Evolutionary conservation across 108 stramenopile genomes (phyloP).

Genomic region (Parietichytrium sp.): DNA sequence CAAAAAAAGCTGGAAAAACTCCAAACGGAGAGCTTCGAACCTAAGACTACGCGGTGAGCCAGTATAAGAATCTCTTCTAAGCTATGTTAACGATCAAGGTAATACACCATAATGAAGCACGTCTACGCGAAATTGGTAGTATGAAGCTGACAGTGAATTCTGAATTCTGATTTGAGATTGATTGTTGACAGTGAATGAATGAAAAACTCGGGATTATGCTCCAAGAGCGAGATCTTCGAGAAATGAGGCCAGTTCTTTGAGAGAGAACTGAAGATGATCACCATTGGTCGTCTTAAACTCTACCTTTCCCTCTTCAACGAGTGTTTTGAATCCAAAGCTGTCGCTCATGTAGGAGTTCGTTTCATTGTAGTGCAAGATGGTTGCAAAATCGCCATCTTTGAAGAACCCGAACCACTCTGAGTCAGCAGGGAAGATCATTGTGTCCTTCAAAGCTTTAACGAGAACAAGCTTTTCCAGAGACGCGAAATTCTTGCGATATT

Average conservation of each 20-base stretch:
- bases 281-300: slow-evolving; percentile 63
- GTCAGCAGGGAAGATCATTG: slow-evolving; percentile 73
- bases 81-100: too few relatives aligned
- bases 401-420: slow-evolving; percentile 74
- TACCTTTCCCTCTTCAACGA: slow-evolving; percentile 66
- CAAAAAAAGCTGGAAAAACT: too few relatives aligned
- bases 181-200: too few relatives aligned
- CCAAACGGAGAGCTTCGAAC: too few relatives aligned
- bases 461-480: slow-evolving; percentile 65
- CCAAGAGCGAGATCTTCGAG: too few relatives aligned
- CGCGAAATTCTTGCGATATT: slow-evolving; percentile 58
- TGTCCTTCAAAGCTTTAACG: slow-evolving; percentile 67
- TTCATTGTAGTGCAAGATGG: slow-evolving; percentile 61
- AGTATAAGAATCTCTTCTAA: too few relatives aligned
- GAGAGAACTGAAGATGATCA: slow-evolving; percentile 67
- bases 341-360: slow-evolving; percentile 69
- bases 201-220: too few relatives aligned
- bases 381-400: slow-evolving; percentile 56
- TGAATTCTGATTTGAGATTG: too few relatives aligned
- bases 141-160: too few relatives aligned
- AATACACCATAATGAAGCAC: too few relatives aligned
- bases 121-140: too few relatives aligned
- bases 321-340: slow-evolving; percentile 69
- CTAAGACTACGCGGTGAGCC: too few relatives aligned
- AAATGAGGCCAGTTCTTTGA: neutral